phyloP scores from a whole-genome alignment of 202 grass and related monocot species.

The Cymbopogon flexuosus region DNA sequence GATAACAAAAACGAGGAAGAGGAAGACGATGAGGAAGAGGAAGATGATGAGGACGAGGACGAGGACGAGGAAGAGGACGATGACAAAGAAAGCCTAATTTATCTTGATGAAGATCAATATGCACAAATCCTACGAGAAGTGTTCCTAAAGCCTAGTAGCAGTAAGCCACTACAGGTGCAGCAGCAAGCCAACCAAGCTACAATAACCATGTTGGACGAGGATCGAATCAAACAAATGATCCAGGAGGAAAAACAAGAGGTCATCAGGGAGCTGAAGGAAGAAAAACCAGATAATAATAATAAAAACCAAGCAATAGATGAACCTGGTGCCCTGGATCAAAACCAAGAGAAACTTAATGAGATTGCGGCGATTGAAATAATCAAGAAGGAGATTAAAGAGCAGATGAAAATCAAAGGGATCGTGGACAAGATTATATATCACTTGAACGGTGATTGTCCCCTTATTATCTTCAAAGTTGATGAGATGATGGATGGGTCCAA shows the following conservation, averaged over 20 bases:
- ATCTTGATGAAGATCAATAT: neutral
- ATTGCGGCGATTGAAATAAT: neutral
- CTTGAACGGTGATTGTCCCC: accelerated
- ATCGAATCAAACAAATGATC: neutral
- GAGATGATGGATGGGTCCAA: neutral
- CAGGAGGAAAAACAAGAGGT: neutral
- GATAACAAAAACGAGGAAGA: no score
- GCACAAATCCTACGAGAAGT: neutral
- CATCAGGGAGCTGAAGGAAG: neutral
- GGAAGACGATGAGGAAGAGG: no score
- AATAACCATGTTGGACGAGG: neutral
- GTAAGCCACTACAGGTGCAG: neutral
- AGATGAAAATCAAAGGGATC: neutral
- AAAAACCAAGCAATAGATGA: neutral
- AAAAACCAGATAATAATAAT: neutral
- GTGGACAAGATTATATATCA: neutral
- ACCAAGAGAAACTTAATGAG: no score
- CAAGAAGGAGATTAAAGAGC: neutral
- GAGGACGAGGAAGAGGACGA: neutral
- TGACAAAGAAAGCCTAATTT: neutral
- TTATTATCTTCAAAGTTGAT: neutral
- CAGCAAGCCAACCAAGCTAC: neutral
- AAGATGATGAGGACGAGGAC: neutral
- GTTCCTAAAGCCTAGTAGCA: neutral
- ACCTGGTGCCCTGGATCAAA: neutral